Base-by-base conservation (phyloP, 352 stramenopile genomes). In the Lagenidium giganteum region DNA sequence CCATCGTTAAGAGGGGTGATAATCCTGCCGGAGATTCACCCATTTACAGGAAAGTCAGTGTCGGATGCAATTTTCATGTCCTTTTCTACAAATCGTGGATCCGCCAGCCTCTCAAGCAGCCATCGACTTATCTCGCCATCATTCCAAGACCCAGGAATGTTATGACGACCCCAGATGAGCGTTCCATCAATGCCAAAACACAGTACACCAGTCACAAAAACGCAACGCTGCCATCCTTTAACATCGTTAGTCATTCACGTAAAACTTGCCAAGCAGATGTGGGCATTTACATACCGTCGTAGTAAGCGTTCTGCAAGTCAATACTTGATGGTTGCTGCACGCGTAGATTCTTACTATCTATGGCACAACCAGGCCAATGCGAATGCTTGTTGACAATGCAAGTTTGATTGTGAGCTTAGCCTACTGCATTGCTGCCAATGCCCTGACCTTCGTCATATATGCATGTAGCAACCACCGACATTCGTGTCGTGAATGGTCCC, bases 131-230 rank as follows among this genome's bases (percentile, higher is more conserved):
- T 47, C 14, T 56, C 48, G 4, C 48, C 48, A 22, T 56, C 48
- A 23, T 56, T 56, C 39, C 40, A 56, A 5, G 48, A 56, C 9
- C 48, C 48, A 14, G 47, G 28, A 18, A 34, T 30, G 38, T 56
- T 56, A 22, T 56, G 48, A 18, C 47, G 34, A 21, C n/a, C 48
- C 48, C 48, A 56, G 3, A 39, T 22, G 6, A 56, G 9, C 31
- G 23, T 48, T 6, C 48, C 48, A 18, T 56, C 36, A 13, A 42
- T 26, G 7, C 38, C 48, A 51, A 56, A 56, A 20, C 48, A 56
- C 8, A 56, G 18, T 18, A 13, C 18, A 8, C 40, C 40, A 21
- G 36, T 49, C 18, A 48, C 35, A 20, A 17, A 47, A 41, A 25
- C 39, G n/a, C n/a, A n/a, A n/a, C n/a, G n/a, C n/a, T n/a, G n/a